Conservation (phyloP, 2,329 filamentous ascomycete species). For the Camillea tinctor region DNA sequence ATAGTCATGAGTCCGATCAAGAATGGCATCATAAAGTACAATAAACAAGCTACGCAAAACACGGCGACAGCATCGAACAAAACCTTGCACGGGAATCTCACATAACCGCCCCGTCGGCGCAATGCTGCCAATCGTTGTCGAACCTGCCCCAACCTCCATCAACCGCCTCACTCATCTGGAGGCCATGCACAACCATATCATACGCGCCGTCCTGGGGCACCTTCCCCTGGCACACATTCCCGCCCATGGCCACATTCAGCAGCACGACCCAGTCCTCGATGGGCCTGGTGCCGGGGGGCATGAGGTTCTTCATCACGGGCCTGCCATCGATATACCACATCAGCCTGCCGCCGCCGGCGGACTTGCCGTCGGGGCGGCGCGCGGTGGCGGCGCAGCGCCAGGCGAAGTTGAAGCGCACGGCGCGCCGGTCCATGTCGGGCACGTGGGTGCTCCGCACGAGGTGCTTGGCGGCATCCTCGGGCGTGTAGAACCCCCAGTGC, state of each 20-base stretch:
- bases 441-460: constrained; percentile 52
- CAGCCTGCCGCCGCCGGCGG: constrained; percentile 43
- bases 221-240: constrained; percentile 55
- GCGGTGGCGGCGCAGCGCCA: constrained; percentile 50
- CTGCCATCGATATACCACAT: constrained; percentile 60
- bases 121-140: constrained; percentile 47
- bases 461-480: constrained; percentile 55
- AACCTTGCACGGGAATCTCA: constrained; percentile 2
- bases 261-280: constrained; percentile 57
- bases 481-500: constrained; percentile 57
- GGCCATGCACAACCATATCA: constrained; percentile 53
- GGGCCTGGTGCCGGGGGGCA: constrained; percentile 51
- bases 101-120: constrained; percentile 24
- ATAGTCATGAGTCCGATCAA: too few relatives aligned
- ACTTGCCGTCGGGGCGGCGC: constrained; percentile 42
- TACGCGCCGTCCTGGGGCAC: constrained; percentile 52
- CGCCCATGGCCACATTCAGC: constrained; percentile 62
- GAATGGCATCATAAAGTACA: too few relatives aligned
- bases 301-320: constrained; percentile 55
- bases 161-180: constrained; percentile 53
- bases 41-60: not conserved
- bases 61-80: too few relatives aligned
- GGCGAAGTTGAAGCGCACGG: constrained; percentile 54
- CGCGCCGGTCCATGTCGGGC: constrained; percentile 44
- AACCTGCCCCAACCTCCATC: constrained; percentile 56